Evolutionary conservation across 805 yeast species (phyloP), one percentile per base, ranked within the genome.

Genomic region (Dipodascus geniculatus): DNA sequence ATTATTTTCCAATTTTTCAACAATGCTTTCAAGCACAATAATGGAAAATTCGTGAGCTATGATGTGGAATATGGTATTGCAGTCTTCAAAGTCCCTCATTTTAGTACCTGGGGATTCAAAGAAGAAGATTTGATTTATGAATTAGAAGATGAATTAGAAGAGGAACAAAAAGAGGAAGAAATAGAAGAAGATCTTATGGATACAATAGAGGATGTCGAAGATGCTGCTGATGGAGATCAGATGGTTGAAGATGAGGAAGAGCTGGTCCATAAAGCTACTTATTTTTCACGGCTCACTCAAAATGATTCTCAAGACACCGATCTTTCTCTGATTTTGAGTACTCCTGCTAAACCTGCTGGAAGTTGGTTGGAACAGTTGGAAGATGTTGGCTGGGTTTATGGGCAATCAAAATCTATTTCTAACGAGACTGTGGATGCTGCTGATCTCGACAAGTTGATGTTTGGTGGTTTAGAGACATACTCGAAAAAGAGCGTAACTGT

Each of bases 31-130:
- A 73, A 71, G 50, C 68, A 74, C 58, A 75, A 73, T 33, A 96
- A 90, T 3, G 87, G 84, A 82, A 82, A 82, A 57, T 88, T 85
- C 64, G 73, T 90, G 14, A 83, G 89, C 2, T 89, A 83, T 63
- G 89, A 85, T 61, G 88, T 89, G 2, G 74, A 82, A 24, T 78
- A 80, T 3, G 87, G 87, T 35, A 68, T 78, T 2, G 89, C 90
- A 88, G 81, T 83, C 0, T 89, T 87, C 68, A 78, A 74, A 60
- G 96, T 90, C 6, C 81, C 85, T 60, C 99, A 93, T 71, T 93
- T 93, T 63, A 88, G 96, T 71, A 79, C 86, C 3, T 93, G 97
- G 96, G 98, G 98, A 3, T 69, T 93, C 42, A 16, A 59, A 61
- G 65, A 52, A 58, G 9, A 54, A 61, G 9, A 38, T 16, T 16